Evolutionary conservation across 257 asterid species (phyloP).

Genomic region (Solanum rostratum): DNA sequence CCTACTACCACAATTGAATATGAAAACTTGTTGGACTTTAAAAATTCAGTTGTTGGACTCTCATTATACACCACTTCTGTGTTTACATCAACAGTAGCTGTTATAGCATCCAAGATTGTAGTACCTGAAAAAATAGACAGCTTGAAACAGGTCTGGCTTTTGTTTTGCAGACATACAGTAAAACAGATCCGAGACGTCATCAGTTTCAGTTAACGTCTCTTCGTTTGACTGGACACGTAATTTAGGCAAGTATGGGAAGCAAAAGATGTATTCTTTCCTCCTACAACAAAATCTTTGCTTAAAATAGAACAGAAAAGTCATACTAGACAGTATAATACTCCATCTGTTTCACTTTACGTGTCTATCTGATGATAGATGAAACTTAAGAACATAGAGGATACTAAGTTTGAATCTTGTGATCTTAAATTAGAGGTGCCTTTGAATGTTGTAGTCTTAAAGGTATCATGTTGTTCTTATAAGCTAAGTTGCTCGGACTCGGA

Average conservation of each 20-base stretch:
- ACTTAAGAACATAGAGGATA: neutral
- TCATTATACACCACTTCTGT: constrained; percentile 23
- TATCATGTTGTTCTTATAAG: too few relatives aligned
- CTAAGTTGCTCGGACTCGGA: too few relatives aligned
- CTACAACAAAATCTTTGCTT: neutral
- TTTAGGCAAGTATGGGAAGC: neutral
- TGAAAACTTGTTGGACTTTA: constrained; percentile 21
- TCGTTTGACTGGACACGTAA: neutral
- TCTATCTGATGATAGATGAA: neutral
- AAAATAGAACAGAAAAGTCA: neutral
- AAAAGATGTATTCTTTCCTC: neutral
- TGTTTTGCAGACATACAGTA: neutral
- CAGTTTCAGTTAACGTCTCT: neutral
- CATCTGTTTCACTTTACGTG: neutral
- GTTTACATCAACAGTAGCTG: constrained; percentile 12
- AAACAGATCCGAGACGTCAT: neutral
- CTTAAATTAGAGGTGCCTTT: too few relatives aligned
- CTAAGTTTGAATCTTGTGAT: neutral
- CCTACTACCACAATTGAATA: constrained; percentile 49
- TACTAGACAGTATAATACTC: neutral
- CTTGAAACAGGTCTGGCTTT: neutral
- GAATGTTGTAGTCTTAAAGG: too few relatives aligned
- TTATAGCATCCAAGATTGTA: constrained; percentile 28
- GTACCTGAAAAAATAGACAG: constrained; percentile 21
- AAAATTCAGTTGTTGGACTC: constrained; percentile 9